These are phyloP conservation scores for Neofusicoccum laricinum DNA, from an alignment of 2,329 filamentous ascomycete genomes.

Conservation along the genomic window DNA sequence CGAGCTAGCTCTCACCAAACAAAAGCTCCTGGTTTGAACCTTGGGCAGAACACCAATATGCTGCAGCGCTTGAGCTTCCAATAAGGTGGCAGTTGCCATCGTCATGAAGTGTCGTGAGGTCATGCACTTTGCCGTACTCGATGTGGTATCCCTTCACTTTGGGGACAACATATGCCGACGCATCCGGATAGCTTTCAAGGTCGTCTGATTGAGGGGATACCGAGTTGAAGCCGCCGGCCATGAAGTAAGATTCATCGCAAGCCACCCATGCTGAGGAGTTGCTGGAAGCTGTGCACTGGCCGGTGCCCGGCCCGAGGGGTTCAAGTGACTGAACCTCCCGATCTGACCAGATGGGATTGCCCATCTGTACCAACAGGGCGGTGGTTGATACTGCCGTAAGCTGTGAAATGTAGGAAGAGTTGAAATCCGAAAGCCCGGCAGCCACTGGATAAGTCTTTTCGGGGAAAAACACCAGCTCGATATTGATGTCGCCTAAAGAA, in stretches of 20 bases:
- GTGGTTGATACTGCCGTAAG: neutral
- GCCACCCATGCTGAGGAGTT: neutral
- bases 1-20: neutral
- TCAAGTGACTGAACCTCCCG: neutral
- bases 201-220: conserved; percentile 9
- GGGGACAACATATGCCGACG: conserved; percentile 5
- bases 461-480: conserved; percentile 8
- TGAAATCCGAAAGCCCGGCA: conserved; percentile 4
- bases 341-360: neutral
- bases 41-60: neutral
- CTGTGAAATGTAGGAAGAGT: neutral
- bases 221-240: conserved; percentile 1
- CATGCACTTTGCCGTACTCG: neutral
- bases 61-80: neutral
- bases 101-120: neutral
- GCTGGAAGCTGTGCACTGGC: neutral
- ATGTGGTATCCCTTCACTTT: conserved; percentile 2
- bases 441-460: neutral
- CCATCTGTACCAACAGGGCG: conserved; percentile 2
- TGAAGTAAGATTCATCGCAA: conserved; percentile 9
- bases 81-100: neutral
- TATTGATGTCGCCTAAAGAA: neutral
- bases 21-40: conserved; percentile 3
- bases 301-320: neutral
- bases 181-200: neutral